These are phyloP conservation scores for Quercus parvula DNA, from an alignment of 306 rosid species.

Conservation along the genomic window DNA sequence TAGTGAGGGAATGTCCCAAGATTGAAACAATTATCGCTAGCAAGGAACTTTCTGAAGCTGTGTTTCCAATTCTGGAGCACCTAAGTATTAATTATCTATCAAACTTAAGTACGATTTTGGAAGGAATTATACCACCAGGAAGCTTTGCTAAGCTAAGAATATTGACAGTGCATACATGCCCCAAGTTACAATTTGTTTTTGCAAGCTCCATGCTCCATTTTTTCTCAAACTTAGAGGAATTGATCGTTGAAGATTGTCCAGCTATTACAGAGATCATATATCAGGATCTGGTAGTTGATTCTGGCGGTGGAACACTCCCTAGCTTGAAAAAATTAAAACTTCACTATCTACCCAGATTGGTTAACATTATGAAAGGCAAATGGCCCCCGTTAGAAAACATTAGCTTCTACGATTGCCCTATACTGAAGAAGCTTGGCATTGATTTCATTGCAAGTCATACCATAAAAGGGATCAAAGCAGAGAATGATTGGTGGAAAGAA, in stretches of 20 bases:
- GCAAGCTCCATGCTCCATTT: neutral
- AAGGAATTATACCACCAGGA: neutral
- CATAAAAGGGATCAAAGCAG: neutral
- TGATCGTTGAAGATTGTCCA: neutral
- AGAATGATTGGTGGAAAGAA: neutral
- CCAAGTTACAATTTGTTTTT: neutral
- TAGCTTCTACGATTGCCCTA: neutral
- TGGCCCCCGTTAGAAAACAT: neutral
- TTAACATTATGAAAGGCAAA: neutral
- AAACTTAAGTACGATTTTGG: neutral
- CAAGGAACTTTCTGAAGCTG: neutral
- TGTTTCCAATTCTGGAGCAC: neutral
- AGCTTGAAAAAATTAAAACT: neutral
- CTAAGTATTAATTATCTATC: neutral
- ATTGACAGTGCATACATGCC: neutral
- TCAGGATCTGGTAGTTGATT: neutral
- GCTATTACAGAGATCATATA: neutral
- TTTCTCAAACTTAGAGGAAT: neutral
- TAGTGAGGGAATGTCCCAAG: neutral
- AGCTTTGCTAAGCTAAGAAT: slow-evolving; percentile 1
- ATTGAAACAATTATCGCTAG: neutral
- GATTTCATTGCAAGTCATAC: neutral
- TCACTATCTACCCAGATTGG: neutral
- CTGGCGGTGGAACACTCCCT: neutral
- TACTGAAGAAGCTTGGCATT: neutral